phyloP scores from a whole-genome alignment of 306 rosid species.

The Geum urbanum region DNA sequence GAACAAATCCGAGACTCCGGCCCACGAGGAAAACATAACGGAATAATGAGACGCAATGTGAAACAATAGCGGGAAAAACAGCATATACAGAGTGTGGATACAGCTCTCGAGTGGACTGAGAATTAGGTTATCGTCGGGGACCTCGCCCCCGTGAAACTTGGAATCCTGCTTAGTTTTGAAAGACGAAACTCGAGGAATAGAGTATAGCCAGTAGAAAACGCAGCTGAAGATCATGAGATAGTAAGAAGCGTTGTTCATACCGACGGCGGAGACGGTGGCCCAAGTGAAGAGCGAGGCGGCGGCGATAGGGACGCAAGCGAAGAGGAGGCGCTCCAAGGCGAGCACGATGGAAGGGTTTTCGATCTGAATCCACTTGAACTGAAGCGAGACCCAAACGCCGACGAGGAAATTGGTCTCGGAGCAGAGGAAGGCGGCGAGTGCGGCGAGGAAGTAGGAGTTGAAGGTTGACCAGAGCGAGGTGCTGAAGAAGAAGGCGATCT shows the following conservation, averaged over 20 bases:
- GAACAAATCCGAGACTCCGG: conserved; percentile 62
- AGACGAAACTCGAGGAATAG: conserved; percentile 69
- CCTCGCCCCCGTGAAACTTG: conserved; percentile 74
- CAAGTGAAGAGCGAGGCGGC: conserved; percentile 76
- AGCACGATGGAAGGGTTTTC: conserved; percentile 79
- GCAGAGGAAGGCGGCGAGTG: conserved; percentile 66
- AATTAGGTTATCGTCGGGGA: conserved; percentile 57
- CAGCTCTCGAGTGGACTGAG: conserved; percentile 80
- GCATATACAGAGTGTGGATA: conserved; percentile 60
- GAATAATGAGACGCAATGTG: conserved; percentile 77
- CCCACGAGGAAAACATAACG: conserved; percentile 52
- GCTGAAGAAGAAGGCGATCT: conserved; percentile 70
- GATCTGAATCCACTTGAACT: conserved; percentile 76
- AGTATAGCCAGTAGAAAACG: conserved; percentile 75
- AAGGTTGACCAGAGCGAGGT: conserved; percentile 46
- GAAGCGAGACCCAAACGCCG: conserved; percentile 84
- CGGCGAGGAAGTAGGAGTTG: conserved; percentile 47
- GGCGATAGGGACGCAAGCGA: conserved; percentile 64
- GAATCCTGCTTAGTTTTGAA: conserved; percentile 59
- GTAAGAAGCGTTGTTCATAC: conserved; percentile 67
- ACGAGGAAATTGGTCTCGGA: conserved; percentile 71
- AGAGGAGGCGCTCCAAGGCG: conserved; percentile 82
- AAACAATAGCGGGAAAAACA: conserved; percentile 66
- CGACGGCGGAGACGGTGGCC: conserved; percentile 77
- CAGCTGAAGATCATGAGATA: conserved; percentile 64